Evolutionary conservation across 805 yeast species (phyloP).

Genomic region (Priceomyces fermenticarens): DNA sequence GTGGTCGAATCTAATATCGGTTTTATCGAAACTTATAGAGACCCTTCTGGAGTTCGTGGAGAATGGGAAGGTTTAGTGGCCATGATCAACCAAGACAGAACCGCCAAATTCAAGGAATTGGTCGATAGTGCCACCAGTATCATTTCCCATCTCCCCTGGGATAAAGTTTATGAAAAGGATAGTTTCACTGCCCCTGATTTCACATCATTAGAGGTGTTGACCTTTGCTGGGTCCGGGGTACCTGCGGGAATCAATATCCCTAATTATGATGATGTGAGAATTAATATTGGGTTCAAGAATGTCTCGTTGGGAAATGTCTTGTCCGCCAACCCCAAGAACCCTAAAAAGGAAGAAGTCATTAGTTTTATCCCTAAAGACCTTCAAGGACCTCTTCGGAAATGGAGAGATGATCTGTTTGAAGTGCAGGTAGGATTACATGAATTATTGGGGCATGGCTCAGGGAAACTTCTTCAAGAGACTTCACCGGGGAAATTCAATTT

Average conservation of each 20-base stretch:
- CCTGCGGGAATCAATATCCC: constrained; percentile 95
- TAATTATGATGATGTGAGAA: constrained; percentile 84
- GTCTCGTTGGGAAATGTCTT: constrained; percentile 86
- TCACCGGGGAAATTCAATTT: constrained; percentile 68
- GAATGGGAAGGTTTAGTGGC: constrained; percentile 94
- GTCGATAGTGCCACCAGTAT: constrained; percentile 66
- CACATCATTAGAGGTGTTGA: constrained; percentile 83
- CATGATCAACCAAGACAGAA: constrained; percentile 83
- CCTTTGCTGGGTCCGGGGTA: constrained; percentile 85
- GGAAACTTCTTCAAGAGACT: constrained; percentile 63
- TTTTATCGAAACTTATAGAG: constrained; percentile 89
- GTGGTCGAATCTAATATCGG: constrained; percentile 73
- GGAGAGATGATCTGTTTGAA: constrained; percentile 80
- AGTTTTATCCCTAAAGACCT: constrained; percentile 59
- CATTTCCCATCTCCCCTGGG: constrained; percentile 77
- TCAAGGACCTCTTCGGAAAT: constrained; percentile 59
- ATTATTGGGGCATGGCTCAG: constrained; percentile 87
- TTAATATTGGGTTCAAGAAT: constrained; percentile 82
- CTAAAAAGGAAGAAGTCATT: constrained; percentile 63
- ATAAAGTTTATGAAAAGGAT: constrained; percentile 70
- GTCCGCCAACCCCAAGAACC: constrained; percentile 61
- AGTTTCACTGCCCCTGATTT: constrained; percentile 90
- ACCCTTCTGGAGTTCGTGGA: constrained; percentile 87
- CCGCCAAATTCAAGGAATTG: constrained; percentile 70
- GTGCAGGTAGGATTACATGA: constrained; percentile 95